phyloP scores from a whole-genome alignment of 2,329 filamentous ascomycete genomes.

The Alternaria longipes region DNA sequence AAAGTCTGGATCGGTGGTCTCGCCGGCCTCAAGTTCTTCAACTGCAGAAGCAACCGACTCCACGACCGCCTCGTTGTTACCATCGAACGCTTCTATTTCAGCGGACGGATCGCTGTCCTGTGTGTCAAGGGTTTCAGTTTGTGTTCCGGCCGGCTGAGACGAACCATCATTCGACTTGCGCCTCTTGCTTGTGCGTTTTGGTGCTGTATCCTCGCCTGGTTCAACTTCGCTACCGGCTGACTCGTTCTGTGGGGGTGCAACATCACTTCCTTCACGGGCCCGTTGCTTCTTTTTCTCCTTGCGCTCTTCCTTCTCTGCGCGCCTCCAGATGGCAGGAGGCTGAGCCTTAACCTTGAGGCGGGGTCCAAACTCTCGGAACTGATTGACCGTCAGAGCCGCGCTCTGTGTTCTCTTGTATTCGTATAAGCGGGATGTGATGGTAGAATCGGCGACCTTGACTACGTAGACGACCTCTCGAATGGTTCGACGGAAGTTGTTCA shows the following conservation, averaged over 20 bases:
- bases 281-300: constrained; percentile 41
- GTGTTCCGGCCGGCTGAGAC: constrained; percentile 16
- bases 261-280: constrained; percentile 19
- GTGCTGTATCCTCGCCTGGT: constrained; percentile 17
- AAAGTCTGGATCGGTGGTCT: constrained; percentile 28
- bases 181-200: constrained; percentile 34
- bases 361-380: constrained; percentile 78
- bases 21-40: constrained; percentile 25
- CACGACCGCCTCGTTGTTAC: constrained; percentile 32
- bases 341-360: constrained; percentile 67
- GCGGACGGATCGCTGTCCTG: constrained; percentile 13
- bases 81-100: constrained; percentile 32
- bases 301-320: constrained; percentile 60
- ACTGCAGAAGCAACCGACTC: constrained; percentile 34
- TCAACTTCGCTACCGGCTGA: constrained; percentile 18
- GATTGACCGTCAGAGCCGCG: constrained; percentile 83
- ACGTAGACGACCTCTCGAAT: constrained; percentile 97
- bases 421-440: constrained; percentile 87
- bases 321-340: constrained; percentile 81
- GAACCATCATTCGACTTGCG: constrained; percentile 34
- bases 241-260: constrained; percentile 11
- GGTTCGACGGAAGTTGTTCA: constrained; percentile 97
- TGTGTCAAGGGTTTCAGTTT: constrained; percentile 15
- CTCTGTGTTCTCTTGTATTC: constrained; percentile 91
- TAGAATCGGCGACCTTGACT: constrained; percentile 94